Conservation (phyloP, 305 asterid genomes). For the Solanum hybrid region DNA sequence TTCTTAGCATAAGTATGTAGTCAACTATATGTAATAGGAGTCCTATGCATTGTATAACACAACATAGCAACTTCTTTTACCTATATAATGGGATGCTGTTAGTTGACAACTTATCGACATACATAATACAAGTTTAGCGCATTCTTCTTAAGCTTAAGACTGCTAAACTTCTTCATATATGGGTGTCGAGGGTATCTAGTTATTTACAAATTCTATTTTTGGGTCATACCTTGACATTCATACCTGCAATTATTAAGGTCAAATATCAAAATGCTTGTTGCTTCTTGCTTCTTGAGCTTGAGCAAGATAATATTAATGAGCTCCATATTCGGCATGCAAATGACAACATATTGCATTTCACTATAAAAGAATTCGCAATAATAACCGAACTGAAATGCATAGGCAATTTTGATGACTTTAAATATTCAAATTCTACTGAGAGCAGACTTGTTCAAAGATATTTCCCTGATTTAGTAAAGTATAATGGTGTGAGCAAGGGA, state of each 20-base stretch:
- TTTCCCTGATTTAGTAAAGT: not conserved
- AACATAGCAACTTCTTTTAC: not conserved
- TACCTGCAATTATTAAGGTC: no score
- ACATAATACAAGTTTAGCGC: not conserved
- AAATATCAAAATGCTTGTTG: not conserved
- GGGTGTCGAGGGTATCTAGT: no score
- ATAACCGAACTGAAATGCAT: not conserved
- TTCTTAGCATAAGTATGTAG: not conserved
- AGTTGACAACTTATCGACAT: not conserved
- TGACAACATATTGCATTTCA: not conserved
- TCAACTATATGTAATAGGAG: not conserved
- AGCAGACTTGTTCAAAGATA: no score
- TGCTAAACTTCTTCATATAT: not conserved
- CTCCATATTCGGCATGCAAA: not conserved
- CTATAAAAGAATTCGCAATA: no score
- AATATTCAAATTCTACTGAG: no score
- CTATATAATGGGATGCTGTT: not conserved
- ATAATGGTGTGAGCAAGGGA: not conserved
- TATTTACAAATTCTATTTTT: no score
- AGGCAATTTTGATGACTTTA: not conserved
- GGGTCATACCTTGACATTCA: no score
- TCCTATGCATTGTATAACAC: not conserved
- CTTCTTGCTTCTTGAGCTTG: not conserved
- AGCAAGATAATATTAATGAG: not conserved
- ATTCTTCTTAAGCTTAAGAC: not conserved